phyloP scores from a whole-genome alignment of 1,284 basidiomycete genomes.

The Ceratorhiza oryzae-sativae region DNA sequence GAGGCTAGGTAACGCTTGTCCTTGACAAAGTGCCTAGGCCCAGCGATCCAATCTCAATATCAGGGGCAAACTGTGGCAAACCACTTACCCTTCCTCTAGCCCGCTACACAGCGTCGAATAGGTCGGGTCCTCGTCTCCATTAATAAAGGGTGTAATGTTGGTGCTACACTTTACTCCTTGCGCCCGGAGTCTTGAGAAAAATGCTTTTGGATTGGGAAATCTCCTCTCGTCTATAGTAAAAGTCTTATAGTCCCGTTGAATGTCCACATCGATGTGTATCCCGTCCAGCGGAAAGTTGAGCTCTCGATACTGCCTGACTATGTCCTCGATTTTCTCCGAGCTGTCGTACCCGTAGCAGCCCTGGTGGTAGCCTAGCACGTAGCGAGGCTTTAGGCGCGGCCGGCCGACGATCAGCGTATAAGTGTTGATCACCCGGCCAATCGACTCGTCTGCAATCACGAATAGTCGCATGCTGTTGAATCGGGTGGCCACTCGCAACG shows the following conservation, averaged over 20 bases:
- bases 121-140: constrained; percentile 1
- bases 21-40: constrained; percentile 25
- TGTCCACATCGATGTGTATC: constrained; percentile 39
- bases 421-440: constrained; percentile 30
- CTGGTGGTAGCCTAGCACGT: constrained; percentile 39
- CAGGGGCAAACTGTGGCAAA: too few relatives aligned
- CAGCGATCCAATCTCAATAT: too few relatives aligned
- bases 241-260: constrained; percentile 35
- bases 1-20: background rate
- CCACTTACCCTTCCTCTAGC: background rate
- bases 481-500: constrained; percentile 19
- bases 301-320: constrained; percentile 17
- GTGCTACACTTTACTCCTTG: constrained; percentile 39
- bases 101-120: constrained; percentile 23
- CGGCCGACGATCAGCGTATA: constrained; percentile 38
- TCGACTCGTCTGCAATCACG: constrained; percentile 13
- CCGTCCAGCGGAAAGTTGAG: constrained; percentile 31
- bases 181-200: constrained; percentile 10
- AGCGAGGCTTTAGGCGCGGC: constrained; percentile 38
- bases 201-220: background rate
- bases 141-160: constrained; percentile 39
- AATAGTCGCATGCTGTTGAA: constrained; percentile 36
- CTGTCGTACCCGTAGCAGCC: constrained; percentile 38
- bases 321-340: constrained; percentile 17
- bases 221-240: constrained; percentile 33